These are phyloP conservation scores for Magnaporthales sp. DNA, from an alignment of 2,329 filamentous ascomycete genomes.

Conservation along the genomic window DNA sequence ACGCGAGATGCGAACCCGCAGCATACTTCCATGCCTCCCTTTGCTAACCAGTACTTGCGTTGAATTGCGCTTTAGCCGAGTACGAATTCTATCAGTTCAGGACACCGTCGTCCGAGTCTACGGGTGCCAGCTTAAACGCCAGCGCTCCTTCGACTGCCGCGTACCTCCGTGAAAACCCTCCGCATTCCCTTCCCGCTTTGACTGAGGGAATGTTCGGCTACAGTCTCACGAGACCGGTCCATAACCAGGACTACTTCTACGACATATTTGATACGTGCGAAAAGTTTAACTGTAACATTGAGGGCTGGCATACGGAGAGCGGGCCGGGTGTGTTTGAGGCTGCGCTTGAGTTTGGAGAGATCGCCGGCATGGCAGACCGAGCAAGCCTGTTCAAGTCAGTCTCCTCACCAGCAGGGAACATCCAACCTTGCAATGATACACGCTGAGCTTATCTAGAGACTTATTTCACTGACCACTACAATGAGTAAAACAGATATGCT, in stretches of 20 bases:
- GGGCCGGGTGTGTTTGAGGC: conserved; percentile 94
- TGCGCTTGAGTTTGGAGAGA: conserved; percentile 83
- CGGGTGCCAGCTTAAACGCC: too few species aligned
- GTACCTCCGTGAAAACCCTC: conserved; percentile 66
- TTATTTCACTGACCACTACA: not conserved
- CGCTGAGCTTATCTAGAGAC: not conserved
- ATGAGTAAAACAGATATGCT: conserved; percentile 46
- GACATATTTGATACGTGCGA: conserved; percentile 74
- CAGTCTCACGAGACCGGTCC: conserved; percentile 75
- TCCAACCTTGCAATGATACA: not conserved
- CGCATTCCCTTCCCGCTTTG: conserved; percentile 64
- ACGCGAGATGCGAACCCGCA: not conserved
- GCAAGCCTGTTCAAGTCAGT: conserved; percentile 76
- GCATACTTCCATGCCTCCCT: not conserved
- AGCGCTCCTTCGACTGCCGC: conserved; percentile 61
- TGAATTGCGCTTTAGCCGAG: conserved; percentile 55
- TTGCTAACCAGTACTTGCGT: not conserved
- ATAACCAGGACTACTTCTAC: conserved; percentile 92
- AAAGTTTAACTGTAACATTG: conserved; percentile 71
- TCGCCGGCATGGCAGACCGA: conserved; percentile 82
- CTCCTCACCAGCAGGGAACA: not conserved
- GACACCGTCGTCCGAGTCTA: conserved; percentile 43
- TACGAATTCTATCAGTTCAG: conserved; percentile 94
- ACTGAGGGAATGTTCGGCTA: conserved; percentile 97
- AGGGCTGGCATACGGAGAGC: conserved; percentile 94